phyloP scores from a whole-genome alignment of 2,329 filamentous ascomycete genomes.

The Gaeumannomyces tritici region DNA sequence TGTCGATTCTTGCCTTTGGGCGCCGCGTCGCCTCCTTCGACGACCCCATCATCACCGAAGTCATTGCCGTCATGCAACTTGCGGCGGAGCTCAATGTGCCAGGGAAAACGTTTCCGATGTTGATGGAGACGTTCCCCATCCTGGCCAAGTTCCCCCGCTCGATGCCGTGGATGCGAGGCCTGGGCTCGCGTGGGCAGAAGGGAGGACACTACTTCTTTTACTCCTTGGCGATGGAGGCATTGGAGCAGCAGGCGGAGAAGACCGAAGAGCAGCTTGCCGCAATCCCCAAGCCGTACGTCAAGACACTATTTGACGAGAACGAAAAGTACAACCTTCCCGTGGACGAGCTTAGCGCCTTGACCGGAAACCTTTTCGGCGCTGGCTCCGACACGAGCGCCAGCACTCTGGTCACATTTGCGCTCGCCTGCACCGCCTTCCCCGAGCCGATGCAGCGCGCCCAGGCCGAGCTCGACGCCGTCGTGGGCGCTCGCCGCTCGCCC shows the following conservation, averaged over 20 bases:
- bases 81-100: conserved; percentile 46
- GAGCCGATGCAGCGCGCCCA: conserved; percentile 36
- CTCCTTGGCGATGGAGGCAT: conserved; percentile 38
- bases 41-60: conserved; percentile 50
- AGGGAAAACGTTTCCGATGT: conserved; percentile 43
- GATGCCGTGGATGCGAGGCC: conserved; percentile 40
- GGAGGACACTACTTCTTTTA: conserved; percentile 41
- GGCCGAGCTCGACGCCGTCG: conserved; percentile 39
- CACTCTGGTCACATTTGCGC: conserved; percentile 35
- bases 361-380: conserved; percentile 37
- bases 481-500: conserved; percentile 37
- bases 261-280: conserved; percentile 11
- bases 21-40: conserved; percentile 36
- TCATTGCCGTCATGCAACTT: conserved; percentile 47
- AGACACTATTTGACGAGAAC: conserved; percentile 35
- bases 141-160: conserved; percentile 36
- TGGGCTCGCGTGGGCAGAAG: conserved; percentile 28
- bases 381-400: conserved; percentile 39
- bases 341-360: conserved; percentile 34
- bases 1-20: conserved; percentile 47
- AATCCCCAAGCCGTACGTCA: conserved; percentile 27
- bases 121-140: conserved; percentile 45
- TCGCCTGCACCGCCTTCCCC: conserved; percentile 39
- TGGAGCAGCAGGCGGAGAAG: conserved; percentile 23
- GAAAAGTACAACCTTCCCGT: conserved; percentile 33